Conservation (phyloP, 2,329 filamentous ascomycete species). For the Shiraia bambusicola region DNA sequence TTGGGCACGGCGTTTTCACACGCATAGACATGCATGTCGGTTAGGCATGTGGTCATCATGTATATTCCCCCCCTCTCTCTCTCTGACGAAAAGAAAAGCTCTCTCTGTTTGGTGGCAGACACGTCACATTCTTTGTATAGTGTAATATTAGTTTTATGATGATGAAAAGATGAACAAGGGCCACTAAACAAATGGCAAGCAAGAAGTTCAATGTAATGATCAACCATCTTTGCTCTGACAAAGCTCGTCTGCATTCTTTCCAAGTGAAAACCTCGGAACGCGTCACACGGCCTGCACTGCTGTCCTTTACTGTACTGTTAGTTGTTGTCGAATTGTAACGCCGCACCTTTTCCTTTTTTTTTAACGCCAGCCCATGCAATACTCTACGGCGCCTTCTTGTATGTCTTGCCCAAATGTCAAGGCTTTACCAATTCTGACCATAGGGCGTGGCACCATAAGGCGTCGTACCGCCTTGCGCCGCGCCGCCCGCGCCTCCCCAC, state of each 20-base stretch:
- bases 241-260: background rate
- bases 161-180: conserved; percentile 8
- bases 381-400: conserved; percentile 14
- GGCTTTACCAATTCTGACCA: conserved; percentile 43
- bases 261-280: too few species aligned
- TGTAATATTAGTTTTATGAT: conserved; percentile 22
- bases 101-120: conserved; percentile 16
- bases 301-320: too few species aligned
- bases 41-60: background rate
- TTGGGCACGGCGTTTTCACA: conserved; percentile 22
- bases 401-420: background rate
- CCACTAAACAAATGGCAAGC: conserved; percentile 2
- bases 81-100: background rate
- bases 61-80: background rate
- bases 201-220: conserved; percentile 8
- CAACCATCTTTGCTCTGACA: conserved; percentile 4
- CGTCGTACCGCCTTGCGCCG: conserved; percentile 48
- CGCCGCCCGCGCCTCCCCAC: conserved; percentile 59
- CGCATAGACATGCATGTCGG: background rate
- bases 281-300: too few species aligned
- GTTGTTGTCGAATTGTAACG: conserved; percentile 5
- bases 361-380: conserved; percentile 34
- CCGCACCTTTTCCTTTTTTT: conserved; percentile 10
- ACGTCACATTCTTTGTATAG: conserved; percentile 18
- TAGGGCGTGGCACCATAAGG: conserved; percentile 65